Conservation (phyloP, 1,139 yeast species). For the Protomyces macrosporus region DNA sequence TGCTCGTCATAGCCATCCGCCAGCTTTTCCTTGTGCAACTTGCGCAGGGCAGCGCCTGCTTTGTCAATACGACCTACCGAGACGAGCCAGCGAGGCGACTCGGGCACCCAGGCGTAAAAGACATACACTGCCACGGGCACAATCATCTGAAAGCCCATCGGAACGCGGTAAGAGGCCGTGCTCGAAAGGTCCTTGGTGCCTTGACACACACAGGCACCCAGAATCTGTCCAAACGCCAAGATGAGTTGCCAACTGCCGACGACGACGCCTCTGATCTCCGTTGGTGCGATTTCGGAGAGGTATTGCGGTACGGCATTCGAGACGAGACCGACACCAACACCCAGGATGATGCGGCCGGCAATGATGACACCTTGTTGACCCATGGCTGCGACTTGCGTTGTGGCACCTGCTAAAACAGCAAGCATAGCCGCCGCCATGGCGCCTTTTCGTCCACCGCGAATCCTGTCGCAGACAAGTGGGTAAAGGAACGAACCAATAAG, state of each 20-base stretch:
- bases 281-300: conserved; percentile 66
- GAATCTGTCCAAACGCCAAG: conserved; percentile 62
- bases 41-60: conserved; percentile 10
- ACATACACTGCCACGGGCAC: conserved; percentile 10
- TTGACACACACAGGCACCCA: conserved; percentile 63
- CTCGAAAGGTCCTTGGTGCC: conserved; percentile 52
- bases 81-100: conserved; percentile 25
- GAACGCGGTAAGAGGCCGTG: conserved; percentile 40
- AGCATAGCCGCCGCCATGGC: conserved; percentile 21
- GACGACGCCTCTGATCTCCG: conserved; percentile 52
- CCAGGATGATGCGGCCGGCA: conserved; percentile 49
- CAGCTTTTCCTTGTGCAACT: conserved; percentile 15
- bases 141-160: conserved; percentile 17
- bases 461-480: conserved; percentile 51
- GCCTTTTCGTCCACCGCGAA: conserved; percentile 33
- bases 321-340: conserved; percentile 62
- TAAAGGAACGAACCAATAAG: conserved; percentile 46
- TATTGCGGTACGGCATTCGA: conserved; percentile 62
- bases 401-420: conserved; percentile 40
- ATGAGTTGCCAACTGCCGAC: conserved; percentile 28
- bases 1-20: conserved; percentile 6
- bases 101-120: conserved; percentile 14
- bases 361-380: conserved; percentile 43
- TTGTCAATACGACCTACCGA: conserved; percentile 7
- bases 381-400: conserved; percentile 45